A percentile compares a stretch with the other conserved stretches of the same genome.
Evolutionary conservation across 148 eudicot genomes (phyloP).

Genomic region (Persicaria tinctoria): DNA sequence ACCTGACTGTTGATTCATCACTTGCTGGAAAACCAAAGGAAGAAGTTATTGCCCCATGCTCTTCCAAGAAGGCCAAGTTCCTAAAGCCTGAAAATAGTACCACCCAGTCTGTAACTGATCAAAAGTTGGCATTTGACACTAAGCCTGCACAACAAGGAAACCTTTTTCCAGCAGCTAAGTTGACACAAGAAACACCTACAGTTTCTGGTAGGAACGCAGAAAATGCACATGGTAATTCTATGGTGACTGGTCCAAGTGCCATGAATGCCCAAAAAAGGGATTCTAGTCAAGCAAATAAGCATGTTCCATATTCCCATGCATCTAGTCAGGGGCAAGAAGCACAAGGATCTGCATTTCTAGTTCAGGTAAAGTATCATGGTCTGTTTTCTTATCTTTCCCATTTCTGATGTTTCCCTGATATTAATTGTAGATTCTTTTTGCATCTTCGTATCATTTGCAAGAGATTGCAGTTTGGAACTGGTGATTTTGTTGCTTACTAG

Average conservation of each 20-base stretch:
- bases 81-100: constrained; percentile 25
- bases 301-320: constrained; percentile 19
- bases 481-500: not conserved
- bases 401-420: not conserved
- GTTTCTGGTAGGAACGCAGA: constrained; percentile 16
- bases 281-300: constrained; percentile 25
- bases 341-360: constrained; percentile 62
- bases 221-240: constrained; percentile 17
- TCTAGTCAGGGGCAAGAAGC: constrained; percentile 45
- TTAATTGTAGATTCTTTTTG: not conserved
- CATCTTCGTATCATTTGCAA: not conserved
- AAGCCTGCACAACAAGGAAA: constrained; percentile 15
- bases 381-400: not conserved
- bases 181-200: constrained; percentile 17
- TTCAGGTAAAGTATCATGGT: constrained; percentile 44
- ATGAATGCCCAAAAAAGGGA: constrained; percentile 18
- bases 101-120: constrained; percentile 18
- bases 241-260: constrained; percentile 16
- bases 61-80: constrained; percentile 50
- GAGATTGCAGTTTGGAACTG: not conserved
- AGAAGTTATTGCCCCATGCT: constrained; percentile 25
- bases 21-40: constrained; percentile 20
- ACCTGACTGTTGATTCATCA: constrained; percentile 27
- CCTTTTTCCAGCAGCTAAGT: constrained; percentile 8
- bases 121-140: constrained; percentile 11